A percentile compares a stretch with the other conserved stretches of the same genome.
These are phyloP conservation scores for Kwoniella shandongensis DNA, from an alignment of 768 basidiomycete species.

Conservation along the genomic window DNA sequence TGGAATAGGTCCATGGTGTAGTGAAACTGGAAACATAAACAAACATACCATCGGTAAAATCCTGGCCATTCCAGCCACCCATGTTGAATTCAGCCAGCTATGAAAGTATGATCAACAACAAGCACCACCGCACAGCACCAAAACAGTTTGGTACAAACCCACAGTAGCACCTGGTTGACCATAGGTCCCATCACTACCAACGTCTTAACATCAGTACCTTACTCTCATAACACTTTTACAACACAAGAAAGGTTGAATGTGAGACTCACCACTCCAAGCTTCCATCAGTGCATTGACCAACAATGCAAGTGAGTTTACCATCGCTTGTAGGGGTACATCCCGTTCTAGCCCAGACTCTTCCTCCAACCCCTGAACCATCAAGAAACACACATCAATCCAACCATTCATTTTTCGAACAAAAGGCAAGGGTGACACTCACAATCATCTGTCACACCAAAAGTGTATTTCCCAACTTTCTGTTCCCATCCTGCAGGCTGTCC, in stretches of 20 bases:
- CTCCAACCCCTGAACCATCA: conserved; percentile 14
- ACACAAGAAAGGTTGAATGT: no score
- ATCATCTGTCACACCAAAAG: conserved; percentile 20
- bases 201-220: no score
- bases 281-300: background rate
- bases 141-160: background rate
- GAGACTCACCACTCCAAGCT: conserved; percentile 3
- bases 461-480: conserved; percentile 13
- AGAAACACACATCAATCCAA: background rate
- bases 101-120: background rate
- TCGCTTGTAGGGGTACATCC: conserved; percentile 14
- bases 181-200: conserved; percentile 20
- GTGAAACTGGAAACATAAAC: no score
- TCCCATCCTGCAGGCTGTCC: conserved; percentile 17
- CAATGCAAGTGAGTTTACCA: background rate
- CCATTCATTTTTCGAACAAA: no score
- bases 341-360: conserved; percentile 29
- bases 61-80: background rate
- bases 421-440: conserved; percentile 16
- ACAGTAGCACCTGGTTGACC: conserved; percentile 22
- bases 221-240: no score
- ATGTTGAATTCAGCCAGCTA: conserved; percentile 27
- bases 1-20: no score
- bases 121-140: background rate
- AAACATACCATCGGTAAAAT: conserved; percentile 28